Evolutionary conservation across 441 rosid genomes (phyloP).

Genomic region (Erodium texanum): DNA sequence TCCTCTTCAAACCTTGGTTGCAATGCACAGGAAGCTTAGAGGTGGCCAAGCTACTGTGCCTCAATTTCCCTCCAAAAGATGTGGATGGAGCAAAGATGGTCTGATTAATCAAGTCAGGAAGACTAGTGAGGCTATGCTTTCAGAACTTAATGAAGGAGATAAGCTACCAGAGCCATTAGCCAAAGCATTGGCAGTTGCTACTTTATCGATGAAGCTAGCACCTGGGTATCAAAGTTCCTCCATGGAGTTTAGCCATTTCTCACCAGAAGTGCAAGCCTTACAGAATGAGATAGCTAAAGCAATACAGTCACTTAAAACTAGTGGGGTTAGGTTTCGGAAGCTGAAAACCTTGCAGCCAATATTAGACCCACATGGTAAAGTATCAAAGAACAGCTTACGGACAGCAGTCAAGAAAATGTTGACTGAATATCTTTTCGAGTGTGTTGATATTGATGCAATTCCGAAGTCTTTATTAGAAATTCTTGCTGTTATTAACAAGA

Average conservation of each 20-base stretch:
- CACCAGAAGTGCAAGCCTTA: conserved; percentile 43
- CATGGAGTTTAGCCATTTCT: conserved; percentile 33
- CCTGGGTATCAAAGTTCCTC: conserved; percentile 27
- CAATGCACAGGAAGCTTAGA: conserved; percentile 66
- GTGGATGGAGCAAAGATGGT: conserved; percentile 28
- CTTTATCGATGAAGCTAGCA: conserved; percentile 42
- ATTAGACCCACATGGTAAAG: conserved; percentile 42
- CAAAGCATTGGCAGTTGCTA: conserved; percentile 61
- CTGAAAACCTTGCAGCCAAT: conserved; percentile 43
- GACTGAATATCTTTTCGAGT: conserved; percentile 62
- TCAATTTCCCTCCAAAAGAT: conserved; percentile 23
- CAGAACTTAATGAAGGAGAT: conserved; percentile 33
- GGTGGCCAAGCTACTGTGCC: conserved; percentile 34
- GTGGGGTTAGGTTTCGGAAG: conserved; percentile 42
- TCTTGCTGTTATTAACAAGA: conserved; percentile 52
- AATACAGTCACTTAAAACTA: conserved; percentile 37
- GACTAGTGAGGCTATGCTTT: conserved; percentile 45
- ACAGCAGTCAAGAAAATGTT: conserved; percentile 48
- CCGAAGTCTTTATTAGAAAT: conserved; percentile 53
- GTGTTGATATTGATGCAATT: conserved; percentile 47
- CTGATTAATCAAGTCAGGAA: conserved; percentile 39
- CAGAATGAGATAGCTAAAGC: conserved; percentile 76
- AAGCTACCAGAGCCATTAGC: conserved; percentile 50
- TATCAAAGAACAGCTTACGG: conserved; percentile 39
- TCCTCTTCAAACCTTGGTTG: conserved; percentile 41